Conservation (phyloP, 371 early-diverging fungal genomes). For the Mortierella sp. region DNA sequence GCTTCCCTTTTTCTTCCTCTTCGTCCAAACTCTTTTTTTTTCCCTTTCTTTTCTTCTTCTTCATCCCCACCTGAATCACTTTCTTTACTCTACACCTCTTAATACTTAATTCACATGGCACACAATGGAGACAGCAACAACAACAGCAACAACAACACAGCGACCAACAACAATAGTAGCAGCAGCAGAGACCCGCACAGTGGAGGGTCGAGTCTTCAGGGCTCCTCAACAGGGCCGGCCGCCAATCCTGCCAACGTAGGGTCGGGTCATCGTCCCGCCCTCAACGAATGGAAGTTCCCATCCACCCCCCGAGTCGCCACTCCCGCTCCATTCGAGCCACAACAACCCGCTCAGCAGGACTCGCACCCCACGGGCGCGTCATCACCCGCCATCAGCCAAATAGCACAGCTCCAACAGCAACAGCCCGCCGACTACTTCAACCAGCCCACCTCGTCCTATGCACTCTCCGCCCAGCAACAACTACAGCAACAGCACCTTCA, state of each 20-base stretch:
- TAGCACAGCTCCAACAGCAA: slow-evolving; percentile 27
- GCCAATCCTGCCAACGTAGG: slow-evolving; percentile 27
- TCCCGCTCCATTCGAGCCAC: slow-evolving; percentile 40
- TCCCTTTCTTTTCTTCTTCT: not conserved
- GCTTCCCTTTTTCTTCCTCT: not conserved
- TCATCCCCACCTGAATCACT: not conserved
- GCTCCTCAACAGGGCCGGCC: not conserved
- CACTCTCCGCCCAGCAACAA: slow-evolving; percentile 28
- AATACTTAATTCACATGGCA: slow-evolving; percentile 24
- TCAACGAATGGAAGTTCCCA: slow-evolving; percentile 58
- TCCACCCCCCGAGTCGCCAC: slow-evolving; percentile 45
- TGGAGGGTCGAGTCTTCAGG: slow-evolving; percentile 6
- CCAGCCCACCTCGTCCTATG: slow-evolving; percentile 35
- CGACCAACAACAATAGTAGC: not conserved
- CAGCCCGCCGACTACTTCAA: slow-evolving; percentile 41
- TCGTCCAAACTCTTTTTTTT: not conserved
- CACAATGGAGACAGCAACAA: slow-evolving; percentile 26
- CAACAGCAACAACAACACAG: not conserved
- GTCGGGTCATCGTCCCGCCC: slow-evolving; percentile 41
- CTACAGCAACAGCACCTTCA: slow-evolving; percentile 27
- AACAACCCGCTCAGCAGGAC: slow-evolving; percentile 14
- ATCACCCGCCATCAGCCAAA: slow-evolving; percentile 18
- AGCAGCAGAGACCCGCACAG: not conserved
- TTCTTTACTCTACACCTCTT: not conserved
- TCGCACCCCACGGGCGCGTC: slow-evolving; percentile 3